Conservation (phyloP, 208 protist species). For the Leishmania braziliensis region DNA sequence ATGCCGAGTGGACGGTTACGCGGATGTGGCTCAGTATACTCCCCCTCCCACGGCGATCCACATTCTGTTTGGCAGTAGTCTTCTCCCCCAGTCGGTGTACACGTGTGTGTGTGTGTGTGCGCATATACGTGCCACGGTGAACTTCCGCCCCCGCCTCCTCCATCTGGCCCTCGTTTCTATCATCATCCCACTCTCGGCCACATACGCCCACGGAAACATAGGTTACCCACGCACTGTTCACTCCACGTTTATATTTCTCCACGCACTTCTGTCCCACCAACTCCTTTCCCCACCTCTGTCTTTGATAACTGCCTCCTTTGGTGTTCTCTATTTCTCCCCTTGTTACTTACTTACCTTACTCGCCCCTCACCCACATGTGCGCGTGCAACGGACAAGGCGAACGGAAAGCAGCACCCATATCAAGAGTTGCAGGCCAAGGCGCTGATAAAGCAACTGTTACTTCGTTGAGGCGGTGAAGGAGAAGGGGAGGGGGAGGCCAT, state of each 20-base stretch:
- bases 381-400: not conserved
- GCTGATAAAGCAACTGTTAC: not conserved
- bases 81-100: not conserved
- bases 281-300: not conserved
- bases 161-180: not conserved
- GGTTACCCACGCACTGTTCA: not conserved
- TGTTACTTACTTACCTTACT: too few relatives aligned
- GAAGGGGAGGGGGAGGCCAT: conserved; percentile 1
- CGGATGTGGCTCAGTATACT: not conserved
- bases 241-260: not conserved
- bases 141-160: not conserved
- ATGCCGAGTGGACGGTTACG: not conserved
- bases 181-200: not conserved
- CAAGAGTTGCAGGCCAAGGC: not conserved
- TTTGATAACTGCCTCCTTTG: not conserved
- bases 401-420: not conserved
- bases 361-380: not conserved
- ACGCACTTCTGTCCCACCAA: not conserved
- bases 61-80: not conserved
- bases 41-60: not conserved
- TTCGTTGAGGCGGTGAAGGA: not conserved
- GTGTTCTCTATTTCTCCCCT: not conserved
- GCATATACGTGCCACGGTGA: not conserved
- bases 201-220: not conserved
- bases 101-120: not conserved